Conservation (phyloP, 1,139 yeast species). For the Geotrichum phurueaensis region DNA sequence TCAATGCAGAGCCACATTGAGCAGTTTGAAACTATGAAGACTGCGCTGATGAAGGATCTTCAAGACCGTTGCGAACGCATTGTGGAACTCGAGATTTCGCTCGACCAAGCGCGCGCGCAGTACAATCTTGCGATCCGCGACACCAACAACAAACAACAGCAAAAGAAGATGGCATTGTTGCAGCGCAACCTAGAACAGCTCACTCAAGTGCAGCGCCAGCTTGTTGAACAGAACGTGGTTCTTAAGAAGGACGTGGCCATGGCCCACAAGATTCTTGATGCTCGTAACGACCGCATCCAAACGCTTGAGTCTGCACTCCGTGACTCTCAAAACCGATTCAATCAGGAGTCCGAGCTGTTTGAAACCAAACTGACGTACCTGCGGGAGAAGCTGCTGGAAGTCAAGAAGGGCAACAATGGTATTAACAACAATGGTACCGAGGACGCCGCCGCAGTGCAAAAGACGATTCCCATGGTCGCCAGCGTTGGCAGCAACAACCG, state of each 20-base stretch:
- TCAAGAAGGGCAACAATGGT: conserved; percentile 19
- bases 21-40: conserved; percentile 35
- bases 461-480: conserved; percentile 12
- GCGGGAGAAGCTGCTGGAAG: conserved; percentile 39
- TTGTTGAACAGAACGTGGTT: conserved; percentile 44
- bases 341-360: conserved; percentile 49
- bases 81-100: conserved; percentile 40
- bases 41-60: conserved; percentile 40
- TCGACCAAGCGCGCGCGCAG: conserved; percentile 38
- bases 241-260: conserved; percentile 46
- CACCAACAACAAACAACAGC: conserved; percentile 33
- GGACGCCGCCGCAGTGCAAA: not conserved
- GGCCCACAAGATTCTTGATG: conserved; percentile 53
- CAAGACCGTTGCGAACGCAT: conserved; percentile 41
- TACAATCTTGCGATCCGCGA: conserved; percentile 32
- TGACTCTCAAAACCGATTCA: conserved; percentile 48
- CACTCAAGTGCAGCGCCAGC: conserved; percentile 39
- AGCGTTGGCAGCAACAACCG: conserved; percentile 12
- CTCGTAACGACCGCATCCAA: conserved; percentile 54
- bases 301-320: conserved; percentile 48
- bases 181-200: conserved; percentile 46
- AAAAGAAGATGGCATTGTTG: conserved; percentile 37
- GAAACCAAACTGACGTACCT: conserved; percentile 46
- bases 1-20: conserved; percentile 26
- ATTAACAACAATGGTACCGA: not conserved